A percentile compares a stretch with the other conserved stretches of the same genome.
These are phyloP conservation scores for Heliosperma pusillum DNA, from an alignment of 148 eudicot genomes.

Conservation along the genomic window DNA sequence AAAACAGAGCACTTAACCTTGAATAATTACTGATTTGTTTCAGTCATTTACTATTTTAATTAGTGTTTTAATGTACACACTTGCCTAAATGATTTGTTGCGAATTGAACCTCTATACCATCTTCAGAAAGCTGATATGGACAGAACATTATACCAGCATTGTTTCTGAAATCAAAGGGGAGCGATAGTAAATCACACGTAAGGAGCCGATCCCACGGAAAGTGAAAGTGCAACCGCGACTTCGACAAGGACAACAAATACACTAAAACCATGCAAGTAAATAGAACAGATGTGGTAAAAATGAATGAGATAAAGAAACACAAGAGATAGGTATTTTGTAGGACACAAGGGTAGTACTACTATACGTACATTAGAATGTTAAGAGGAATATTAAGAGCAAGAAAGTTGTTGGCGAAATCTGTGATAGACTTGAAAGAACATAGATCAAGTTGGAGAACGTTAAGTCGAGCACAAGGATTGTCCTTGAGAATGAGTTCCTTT, in stretches of 20 bases:
- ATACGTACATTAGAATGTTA: slow-evolving; percentile 71
- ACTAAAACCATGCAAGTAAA: no score
- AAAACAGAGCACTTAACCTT: not conserved
- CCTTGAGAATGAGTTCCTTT: slow-evolving; percentile 47
- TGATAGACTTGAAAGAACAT: slow-evolving; percentile 49
- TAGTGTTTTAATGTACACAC: not conserved
- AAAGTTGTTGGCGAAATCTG: slow-evolving; percentile 49
- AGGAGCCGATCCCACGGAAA: no score
- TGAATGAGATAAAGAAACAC: no score
- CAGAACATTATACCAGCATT: slow-evolving; percentile 93
- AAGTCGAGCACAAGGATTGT: slow-evolving; percentile 39
- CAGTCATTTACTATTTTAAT: not conserved
- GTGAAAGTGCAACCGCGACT: no score
- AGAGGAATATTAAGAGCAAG: slow-evolving; percentile 57
- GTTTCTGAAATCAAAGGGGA: slow-evolving; percentile 47
- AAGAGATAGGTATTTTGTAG: no score
- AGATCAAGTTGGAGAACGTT: slow-evolving; percentile 67
- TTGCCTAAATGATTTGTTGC: slow-evolving; percentile 78
- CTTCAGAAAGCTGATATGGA: slow-evolving; percentile 70
- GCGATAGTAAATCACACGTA: no score
- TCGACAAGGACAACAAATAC: no score
- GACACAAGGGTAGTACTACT: no score
- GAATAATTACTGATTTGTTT: no score
- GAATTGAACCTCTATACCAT: slow-evolving; percentile 85
- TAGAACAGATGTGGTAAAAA: no score